phyloP scores from a whole-genome alignment of 2,329 filamentous ascomycete species.

The Penicillium sp. region DNA sequence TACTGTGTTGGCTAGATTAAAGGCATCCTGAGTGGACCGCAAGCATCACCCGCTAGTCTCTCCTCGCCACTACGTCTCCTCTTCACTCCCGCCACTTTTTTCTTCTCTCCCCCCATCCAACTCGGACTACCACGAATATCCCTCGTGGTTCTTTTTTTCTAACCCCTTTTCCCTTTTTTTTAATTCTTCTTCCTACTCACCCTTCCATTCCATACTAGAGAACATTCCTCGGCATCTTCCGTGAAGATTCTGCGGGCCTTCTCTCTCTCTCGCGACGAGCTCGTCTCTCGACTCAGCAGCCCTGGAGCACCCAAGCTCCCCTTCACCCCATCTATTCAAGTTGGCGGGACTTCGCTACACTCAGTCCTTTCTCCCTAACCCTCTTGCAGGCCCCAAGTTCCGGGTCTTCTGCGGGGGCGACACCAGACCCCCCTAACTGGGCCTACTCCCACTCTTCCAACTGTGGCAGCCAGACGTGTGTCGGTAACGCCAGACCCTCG shows the following conservation, averaged over 20 bases:
- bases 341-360: conserved; percentile 83
- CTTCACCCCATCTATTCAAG: conserved; percentile 69
- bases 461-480: conserved; percentile 42
- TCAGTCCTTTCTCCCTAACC: conserved; percentile 76
- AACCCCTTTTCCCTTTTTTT: not conserved
- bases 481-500: conserved; percentile 47
- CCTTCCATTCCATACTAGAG: not conserved
- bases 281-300: conserved; percentile 30
- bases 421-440: conserved; percentile 96
- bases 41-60: conserved; percentile 2
- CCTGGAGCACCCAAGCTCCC: conserved; percentile 48
- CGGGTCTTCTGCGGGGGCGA: conserved; percentile 97
- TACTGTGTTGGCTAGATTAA: no score
- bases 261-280: conserved; percentile 6
- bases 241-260: conserved; percentile 23
- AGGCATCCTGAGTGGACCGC: no score
- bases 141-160: not conserved
- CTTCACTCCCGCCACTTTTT: not conserved
- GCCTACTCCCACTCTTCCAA: conserved; percentile 36
- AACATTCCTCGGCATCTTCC: not conserved
- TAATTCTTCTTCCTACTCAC: no score
- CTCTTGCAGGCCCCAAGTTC: conserved; percentile 88
- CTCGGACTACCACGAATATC: no score
- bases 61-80: not conserved
- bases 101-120: not conserved